A percentile compares a stretch with the other conserved stretches of the same genome.
phyloP scores from a whole-genome alignment of 768 basidiomycete species.

The Tulasnella calospora region DNA sequence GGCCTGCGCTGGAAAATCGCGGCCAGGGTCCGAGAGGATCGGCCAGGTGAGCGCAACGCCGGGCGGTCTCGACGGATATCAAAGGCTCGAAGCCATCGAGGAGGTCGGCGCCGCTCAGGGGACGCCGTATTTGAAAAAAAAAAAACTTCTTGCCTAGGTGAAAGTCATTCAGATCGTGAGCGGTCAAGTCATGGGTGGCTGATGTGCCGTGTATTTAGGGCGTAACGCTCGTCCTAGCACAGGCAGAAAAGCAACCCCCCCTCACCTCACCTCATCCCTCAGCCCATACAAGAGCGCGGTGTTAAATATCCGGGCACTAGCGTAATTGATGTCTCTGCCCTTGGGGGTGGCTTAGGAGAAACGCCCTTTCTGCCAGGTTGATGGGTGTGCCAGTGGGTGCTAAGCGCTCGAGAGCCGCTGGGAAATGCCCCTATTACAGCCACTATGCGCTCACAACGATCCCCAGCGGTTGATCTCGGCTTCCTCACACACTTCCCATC shows the following conservation, averaged over 20 bases:
- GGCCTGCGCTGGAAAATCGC: background rate
- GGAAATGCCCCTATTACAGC: background rate
- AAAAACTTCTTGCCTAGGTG: background rate
- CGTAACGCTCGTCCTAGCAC: background rate
- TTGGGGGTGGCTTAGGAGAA: conserved; percentile 4
- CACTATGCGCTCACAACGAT: background rate
- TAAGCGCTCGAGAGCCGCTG: conserved; percentile 7
- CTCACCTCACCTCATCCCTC: background rate
- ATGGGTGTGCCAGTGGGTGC: background rate
- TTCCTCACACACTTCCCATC: background rate
- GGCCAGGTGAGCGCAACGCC: background rate
- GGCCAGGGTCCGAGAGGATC: background rate
- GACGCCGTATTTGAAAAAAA: background rate
- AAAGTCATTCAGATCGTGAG: background rate
- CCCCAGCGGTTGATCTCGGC: background rate
- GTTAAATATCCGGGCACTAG: background rate
- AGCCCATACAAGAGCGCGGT: background rate
- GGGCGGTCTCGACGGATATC: background rate
- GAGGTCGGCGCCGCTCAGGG: background rate
- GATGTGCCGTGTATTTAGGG: background rate
- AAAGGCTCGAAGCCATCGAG: background rate
- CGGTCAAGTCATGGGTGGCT: background rate
- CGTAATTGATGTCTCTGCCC: background rate
- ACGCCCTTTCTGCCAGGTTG: conserved; percentile 5
- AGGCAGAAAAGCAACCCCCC: background rate